Evolutionary conservation across 768 basidiomycete genomes (phyloP).

Genomic region (Leccinum imitatum): DNA sequence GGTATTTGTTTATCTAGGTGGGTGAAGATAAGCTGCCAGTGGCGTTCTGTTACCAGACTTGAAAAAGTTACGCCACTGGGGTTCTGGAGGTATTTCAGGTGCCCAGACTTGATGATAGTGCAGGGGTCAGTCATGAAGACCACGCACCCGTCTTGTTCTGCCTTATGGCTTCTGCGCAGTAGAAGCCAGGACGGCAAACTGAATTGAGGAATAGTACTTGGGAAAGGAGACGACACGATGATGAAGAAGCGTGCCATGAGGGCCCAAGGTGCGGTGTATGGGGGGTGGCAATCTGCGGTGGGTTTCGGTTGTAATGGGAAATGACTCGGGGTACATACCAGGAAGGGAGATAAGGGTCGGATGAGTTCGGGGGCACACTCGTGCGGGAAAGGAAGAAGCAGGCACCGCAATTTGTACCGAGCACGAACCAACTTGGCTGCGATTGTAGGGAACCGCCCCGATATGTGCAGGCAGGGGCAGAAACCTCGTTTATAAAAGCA

Average conservation of each 20-base stretch:
- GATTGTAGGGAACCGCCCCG: slow-evolving; percentile 19
- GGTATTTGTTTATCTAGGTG: background rate
- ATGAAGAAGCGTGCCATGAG: background rate
- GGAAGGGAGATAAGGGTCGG: slow-evolving; percentile 19
- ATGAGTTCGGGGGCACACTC: slow-evolving; percentile 16
- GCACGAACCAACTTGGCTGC: slow-evolving; percentile 13
- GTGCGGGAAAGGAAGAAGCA: slow-evolving; percentile 14
- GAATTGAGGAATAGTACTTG: slow-evolving; percentile 1
- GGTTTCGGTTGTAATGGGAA: background rate
- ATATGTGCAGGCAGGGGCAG: slow-evolving; percentile 28
- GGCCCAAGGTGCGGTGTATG: background rate
- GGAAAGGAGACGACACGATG: background rate
- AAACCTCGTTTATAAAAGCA: slow-evolving; percentile 36
- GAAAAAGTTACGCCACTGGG: background rate
- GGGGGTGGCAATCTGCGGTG: background rate
- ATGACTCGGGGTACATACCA: background rate
- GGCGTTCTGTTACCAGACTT: background rate
- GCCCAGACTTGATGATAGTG: slow-evolving; percentile 9
- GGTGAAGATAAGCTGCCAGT: background rate
- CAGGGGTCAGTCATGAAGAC: background rate
- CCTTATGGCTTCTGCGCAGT: slow-evolving; percentile 17
- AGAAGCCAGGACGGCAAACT: slow-evolving; percentile 3
- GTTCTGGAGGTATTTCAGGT: background rate
- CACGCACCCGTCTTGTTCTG: background rate
- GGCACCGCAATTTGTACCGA: slow-evolving; percentile 20